Evolutionary conservation across 331 rosid species (phyloP).

Genomic region (Ulmus americana): DNA sequence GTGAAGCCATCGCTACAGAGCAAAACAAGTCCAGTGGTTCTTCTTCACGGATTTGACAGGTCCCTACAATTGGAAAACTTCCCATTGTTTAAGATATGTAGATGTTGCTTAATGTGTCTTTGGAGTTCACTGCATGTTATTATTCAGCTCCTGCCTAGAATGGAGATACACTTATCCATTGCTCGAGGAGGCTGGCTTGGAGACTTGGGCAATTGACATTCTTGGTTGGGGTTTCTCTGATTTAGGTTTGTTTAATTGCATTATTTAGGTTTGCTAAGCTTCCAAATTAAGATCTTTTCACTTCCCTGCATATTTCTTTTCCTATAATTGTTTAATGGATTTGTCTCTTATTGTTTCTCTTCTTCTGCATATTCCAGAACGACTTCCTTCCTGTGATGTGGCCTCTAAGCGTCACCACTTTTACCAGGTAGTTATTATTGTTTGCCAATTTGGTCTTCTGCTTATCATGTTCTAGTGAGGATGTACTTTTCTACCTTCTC

Average conservation of each 20-base stretch:
- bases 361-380: slow-evolving; percentile 37
- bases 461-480: not conserved
- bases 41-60: slow-evolving; percentile 98
- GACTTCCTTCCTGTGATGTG: slow-evolving; percentile 59
- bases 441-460: slow-evolving; percentile 9
- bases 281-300: not conserved
- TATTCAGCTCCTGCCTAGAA: slow-evolving; percentile 85
- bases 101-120: slow-evolving; percentile 15
- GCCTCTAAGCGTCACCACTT: slow-evolving; percentile 79
- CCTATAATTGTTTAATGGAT: not conserved
- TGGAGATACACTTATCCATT: slow-evolving; percentile 84
- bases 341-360: not conserved
- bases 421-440: slow-evolving; percentile 53
- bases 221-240: slow-evolving; percentile 99
- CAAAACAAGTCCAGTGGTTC: slow-evolving; percentile 66
- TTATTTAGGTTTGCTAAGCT: slow-evolving; percentile 1
- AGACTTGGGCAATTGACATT: slow-evolving; percentile 90
- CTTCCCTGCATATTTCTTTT: not conserved
- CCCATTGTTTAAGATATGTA: slow-evolving; percentile 11
- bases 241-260: slow-evolving; percentile 52
- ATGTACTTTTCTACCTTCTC: not conserved
- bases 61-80: slow-evolving; percentile 22
- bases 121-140: slow-evolving; percentile 33
- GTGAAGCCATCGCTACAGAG: slow-evolving; percentile 62
- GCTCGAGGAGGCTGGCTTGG: slow-evolving; percentile 75